Percentiles rank a stretch among this genome's conserved stretches.
Evolutionary conservation across 78 protist species (phyloP).

Genomic region (Cavenderia fasciculata): DNA sequence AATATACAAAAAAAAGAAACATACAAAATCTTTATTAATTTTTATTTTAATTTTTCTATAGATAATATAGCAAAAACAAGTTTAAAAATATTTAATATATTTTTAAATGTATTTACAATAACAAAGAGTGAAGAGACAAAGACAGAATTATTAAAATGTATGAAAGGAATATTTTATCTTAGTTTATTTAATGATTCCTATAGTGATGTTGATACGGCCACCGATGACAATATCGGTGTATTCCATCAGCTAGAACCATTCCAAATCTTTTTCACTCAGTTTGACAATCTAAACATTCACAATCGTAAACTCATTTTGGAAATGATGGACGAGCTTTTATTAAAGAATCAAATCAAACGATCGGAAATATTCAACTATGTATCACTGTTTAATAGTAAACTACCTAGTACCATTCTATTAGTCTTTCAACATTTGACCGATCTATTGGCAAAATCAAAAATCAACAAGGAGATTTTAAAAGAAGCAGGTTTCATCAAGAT

Average conservation of each 20-base stretch:
- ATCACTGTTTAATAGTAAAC: conserved; percentile 8
- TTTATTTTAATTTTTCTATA: not conserved
- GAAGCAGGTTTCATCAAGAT: conserved; percentile 11
- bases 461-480: conserved; percentile 2
- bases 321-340: conserved; percentile 74
- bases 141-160: conserved; percentile 59
- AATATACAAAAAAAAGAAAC: not conserved
- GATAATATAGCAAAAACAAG: conserved; percentile 41
- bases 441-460: conserved; percentile 24
- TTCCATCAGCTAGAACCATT: conserved; percentile 77
- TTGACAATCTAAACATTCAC: conserved; percentile 15
- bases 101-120: conserved; percentile 63
- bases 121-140: conserved; percentile 55
- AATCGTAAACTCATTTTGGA: conserved; percentile 67
- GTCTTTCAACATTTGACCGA: conserved; percentile 70
- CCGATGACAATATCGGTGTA: not conserved
- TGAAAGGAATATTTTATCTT: conserved; percentile 44
- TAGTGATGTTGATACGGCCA: not conserved
- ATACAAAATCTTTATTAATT: not conserved
- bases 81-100: conserved; percentile 52
- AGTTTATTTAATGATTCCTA: conserved; percentile 6
- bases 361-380: conserved; percentile 36
- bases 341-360: conserved; percentile 30
- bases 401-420: conserved; percentile 64
- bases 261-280: conserved; percentile 50